These are phyloP conservation scores for Botrytis tulipae DNA, from an alignment of 2,329 filamentous ascomycete species.

Conservation along the genomic window DNA sequence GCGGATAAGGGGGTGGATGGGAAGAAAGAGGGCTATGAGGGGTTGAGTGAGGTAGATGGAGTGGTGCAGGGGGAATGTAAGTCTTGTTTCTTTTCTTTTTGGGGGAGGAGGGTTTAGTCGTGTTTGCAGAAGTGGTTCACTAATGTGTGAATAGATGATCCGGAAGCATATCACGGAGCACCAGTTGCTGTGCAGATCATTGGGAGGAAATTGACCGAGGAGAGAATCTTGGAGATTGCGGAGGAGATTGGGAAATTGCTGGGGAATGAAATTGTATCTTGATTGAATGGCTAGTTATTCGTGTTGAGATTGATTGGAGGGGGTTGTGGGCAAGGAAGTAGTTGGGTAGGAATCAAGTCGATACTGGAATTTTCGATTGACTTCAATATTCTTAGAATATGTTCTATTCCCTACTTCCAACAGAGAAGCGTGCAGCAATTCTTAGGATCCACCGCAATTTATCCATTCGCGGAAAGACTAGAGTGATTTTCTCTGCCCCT, in stretches of 20 bases:
- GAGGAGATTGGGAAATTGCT: constrained; percentile 40
- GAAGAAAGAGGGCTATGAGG: constrained; percentile 24
- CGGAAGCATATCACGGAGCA: constrained; percentile 33
- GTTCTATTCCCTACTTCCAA: no score
- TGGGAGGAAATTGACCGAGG: constrained; percentile 33
- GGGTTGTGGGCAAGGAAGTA: not conserved
- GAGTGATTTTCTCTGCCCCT: no score
- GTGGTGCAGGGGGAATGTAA: constrained; percentile 34
- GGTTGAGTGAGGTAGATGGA: constrained; percentile 30
- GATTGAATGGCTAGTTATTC: not conserved
- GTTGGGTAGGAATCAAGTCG: no score
- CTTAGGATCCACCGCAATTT: no score
- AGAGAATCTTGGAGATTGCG: constrained; percentile 40
- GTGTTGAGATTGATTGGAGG: not conserved
- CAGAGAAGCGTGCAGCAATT: no score
- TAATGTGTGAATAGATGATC: constrained; percentile 31
- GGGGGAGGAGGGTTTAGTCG: not conserved
- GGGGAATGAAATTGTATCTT: constrained; percentile 35
- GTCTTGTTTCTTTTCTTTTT: constrained; percentile 3
- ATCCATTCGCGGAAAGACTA: no score
- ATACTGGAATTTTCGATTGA: no score
- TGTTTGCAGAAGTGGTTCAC: constrained; percentile 17
- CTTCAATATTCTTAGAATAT: no score
- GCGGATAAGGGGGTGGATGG: constrained; percentile 43
- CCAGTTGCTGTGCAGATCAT: constrained; percentile 35